Percentiles rank a stretch among this genome's conserved stretches.
These are phyloP conservation scores for Ganoderma sinense DNA, from an alignment of 1,284 basidiomycete genomes.

Conservation along the genomic window DNA sequence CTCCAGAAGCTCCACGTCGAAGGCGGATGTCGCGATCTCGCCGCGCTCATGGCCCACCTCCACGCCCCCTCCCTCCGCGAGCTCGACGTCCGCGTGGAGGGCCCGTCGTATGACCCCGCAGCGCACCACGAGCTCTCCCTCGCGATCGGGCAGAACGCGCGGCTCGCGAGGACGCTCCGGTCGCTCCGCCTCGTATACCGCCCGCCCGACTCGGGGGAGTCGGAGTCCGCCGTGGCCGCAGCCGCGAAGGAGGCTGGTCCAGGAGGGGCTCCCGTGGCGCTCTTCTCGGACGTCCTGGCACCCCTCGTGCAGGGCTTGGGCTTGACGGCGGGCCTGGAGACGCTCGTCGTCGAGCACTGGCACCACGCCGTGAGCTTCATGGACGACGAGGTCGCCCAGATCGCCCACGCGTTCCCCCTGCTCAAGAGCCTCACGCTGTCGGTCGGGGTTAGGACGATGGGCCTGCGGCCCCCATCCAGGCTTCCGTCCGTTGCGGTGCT, in stretches of 20 bases:
- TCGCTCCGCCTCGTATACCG: not conserved
- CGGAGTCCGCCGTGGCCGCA: not conserved
- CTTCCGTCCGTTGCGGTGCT: not conserved
- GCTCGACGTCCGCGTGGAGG: not conserved
- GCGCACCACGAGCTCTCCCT: not conserved
- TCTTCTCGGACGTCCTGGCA: not conserved
- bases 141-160: not conserved
- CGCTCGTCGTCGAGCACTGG: not conserved
- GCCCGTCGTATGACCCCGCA: not conserved
- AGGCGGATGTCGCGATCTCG: not conserved
- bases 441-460: not conserved
- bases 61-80: not conserved
- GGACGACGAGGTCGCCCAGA: not conserved
- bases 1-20: not conserved
- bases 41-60: not conserved
- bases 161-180: not conserved
- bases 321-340: not conserved
- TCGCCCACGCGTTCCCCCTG: not conserved
- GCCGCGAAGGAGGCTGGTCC: too few species aligned
- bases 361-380: not conserved
- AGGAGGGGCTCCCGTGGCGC: not conserved
- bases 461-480: not conserved
- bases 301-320: not conserved
- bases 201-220: not conserved
- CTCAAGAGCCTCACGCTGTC: not conserved